Conservation (phyloP, 192 early-diverging fungal genomes). For the Coemansia aciculifera region DNA sequence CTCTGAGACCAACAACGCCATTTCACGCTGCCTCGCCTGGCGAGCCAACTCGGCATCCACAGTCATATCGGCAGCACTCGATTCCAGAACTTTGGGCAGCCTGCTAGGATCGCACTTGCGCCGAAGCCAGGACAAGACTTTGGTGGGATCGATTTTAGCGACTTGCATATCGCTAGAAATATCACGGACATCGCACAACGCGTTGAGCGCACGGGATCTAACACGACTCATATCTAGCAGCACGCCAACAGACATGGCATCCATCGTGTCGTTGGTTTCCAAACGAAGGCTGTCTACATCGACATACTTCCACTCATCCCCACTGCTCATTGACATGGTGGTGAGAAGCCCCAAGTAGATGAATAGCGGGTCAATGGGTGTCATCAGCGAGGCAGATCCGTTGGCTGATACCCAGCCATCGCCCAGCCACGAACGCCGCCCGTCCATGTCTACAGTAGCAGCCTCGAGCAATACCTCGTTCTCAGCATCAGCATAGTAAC, state of each 20-base stretch:
- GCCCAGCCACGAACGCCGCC: slow-evolving; percentile 42
- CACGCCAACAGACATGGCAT: slow-evolving; percentile 12
- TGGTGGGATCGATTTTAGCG: slow-evolving; percentile 21
- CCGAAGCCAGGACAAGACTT: slow-evolving; percentile 35
- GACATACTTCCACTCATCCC: slow-evolving; percentile 33
- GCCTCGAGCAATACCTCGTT: slow-evolving; percentile 32
- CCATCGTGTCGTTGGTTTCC: slow-evolving; percentile 28
- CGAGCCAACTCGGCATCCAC: slow-evolving; percentile 5
- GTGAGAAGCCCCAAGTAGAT: slow-evolving; percentile 38
- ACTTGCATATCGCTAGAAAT: slow-evolving; percentile 21
- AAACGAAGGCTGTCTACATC: slow-evolving; percentile 34
- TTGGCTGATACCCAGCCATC: slow-evolving; percentile 25
- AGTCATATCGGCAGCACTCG: not conserved
- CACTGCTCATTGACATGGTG: not conserved
- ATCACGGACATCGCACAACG: slow-evolving; percentile 26
- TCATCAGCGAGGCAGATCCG: slow-evolving; percentile 29
- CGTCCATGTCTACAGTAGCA: slow-evolving; percentile 29
- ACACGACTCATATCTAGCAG: slow-evolving; percentile 15
- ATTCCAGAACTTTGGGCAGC: slow-evolving; percentile 14
- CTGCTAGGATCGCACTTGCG: slow-evolving; percentile 27
- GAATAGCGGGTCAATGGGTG: slow-evolving; percentile 40
- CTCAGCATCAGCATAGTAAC: slow-evolving; percentile 31
- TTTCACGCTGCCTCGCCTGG: slow-evolving; percentile 27
- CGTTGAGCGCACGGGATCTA: slow-evolving; percentile 15
- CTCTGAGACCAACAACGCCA: slow-evolving; percentile 43